phyloP scores from a whole-genome alignment of 306 rosid species.

The Morella rubra region DNA sequence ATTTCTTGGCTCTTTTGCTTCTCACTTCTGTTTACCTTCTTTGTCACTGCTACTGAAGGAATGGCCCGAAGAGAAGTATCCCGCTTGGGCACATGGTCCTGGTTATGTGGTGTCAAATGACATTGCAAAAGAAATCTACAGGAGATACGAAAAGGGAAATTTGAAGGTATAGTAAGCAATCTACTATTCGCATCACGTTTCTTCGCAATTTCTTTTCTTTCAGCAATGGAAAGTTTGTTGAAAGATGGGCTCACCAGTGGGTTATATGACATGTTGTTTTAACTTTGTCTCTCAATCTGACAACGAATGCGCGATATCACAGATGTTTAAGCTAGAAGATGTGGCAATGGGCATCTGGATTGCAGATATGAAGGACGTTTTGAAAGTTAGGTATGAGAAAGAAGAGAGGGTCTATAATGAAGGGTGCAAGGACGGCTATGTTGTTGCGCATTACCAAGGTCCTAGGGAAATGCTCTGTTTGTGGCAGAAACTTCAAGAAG shows the following conservation, averaged over 20 bases:
- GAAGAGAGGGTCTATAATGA: constrained; percentile 60
- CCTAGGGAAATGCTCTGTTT: constrained; percentile 95
- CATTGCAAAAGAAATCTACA: constrained; percentile 68
- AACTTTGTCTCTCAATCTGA: constrained; percentile 17
- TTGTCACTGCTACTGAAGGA: constrained; percentile 54
- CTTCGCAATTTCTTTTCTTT: not conserved
- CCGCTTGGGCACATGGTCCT: constrained; percentile 99
- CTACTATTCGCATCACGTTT: not conserved
- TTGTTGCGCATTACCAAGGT: constrained; percentile 98
- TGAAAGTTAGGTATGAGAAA: constrained; percentile 63
- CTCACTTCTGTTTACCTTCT: constrained; percentile 19
- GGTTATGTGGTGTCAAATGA: constrained; percentile 88
- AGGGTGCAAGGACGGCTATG: constrained; percentile 86
- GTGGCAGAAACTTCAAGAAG: constrained; percentile 88
- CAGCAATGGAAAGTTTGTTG: not conserved
- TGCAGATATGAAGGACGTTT: constrained; percentile 63
- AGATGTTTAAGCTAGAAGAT: constrained; percentile 99
- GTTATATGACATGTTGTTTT: constrained; percentile 5
- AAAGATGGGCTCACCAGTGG: not conserved
- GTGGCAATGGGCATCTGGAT: constrained; percentile 99
- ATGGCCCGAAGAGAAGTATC: constrained; percentile 82
- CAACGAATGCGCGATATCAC: constrained; percentile 31
- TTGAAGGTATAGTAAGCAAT: constrained; percentile 63
- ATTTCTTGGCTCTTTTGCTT: constrained; percentile 3
- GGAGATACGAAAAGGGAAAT: constrained; percentile 55